Base-by-base conservation (phyloP, 164 flowering plant genomes). In the Litsea cubeba region DNA sequence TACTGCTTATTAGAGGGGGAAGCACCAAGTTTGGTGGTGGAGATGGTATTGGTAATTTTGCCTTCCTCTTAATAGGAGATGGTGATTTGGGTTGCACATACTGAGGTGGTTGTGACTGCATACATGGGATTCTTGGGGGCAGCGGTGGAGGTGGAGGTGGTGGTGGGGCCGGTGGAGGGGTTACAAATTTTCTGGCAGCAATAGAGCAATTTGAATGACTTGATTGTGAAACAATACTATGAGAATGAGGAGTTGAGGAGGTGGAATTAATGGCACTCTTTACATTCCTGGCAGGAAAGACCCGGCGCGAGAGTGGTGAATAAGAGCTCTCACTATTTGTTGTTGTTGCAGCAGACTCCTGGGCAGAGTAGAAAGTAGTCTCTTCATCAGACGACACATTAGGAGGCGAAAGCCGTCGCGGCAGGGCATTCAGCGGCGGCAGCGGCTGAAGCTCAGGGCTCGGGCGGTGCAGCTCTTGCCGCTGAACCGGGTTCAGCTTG, bases 361-460 rank as follows among this genome's bases (percentile, higher is more conserved):
- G 79, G 0, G 98, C 92, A 3, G 92, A 88, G 72, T 90, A 88
- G 78, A 87, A 91, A 25, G 50, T 32, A 12, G 65, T 83, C 35
- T 85, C 93, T 54, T 90, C 97, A 51, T 94, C 97, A 11, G 89
- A 84, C 1, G 89, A 87, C 17, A 83, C 74, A 49, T 77, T 78
- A 32, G 80, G 74, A 1, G 85, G 40, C 10, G 6, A 18, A 32
- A 18, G 1, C 22, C 84, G 87, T 75, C 18, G 88, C 82, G 77
- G 65, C 12, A 83, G 84, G 73, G 78, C 85, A 2, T 69, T 72
- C 74, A 94, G 74, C 1, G 95, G 97, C 7, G 98, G 94, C 74
- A 94, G 78, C 4, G 98, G 98, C 75, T 90, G 97, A 80, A 94
- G 85, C 30, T 94, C 98, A 4, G 98, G 98, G 69, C 98, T 94